Evolutionary conservation across 2,329 filamentous ascomycete genomes (phyloP).

Genomic region (Seiridium unicorne): DNA sequence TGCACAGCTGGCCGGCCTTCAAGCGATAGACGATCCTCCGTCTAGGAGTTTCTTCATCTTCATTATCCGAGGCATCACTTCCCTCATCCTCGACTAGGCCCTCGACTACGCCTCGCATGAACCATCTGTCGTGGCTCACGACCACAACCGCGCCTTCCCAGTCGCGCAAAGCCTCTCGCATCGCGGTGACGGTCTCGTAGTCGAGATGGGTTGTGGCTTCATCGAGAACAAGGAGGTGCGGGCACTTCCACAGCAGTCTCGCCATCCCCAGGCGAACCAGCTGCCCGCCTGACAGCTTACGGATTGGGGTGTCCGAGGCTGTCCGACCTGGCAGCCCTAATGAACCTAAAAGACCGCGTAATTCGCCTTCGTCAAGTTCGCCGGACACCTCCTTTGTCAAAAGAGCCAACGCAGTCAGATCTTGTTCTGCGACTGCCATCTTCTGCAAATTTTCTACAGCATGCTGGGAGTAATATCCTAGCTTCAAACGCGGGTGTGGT

Average conservation of each 20-base stretch:
- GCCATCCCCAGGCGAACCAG: conserved; percentile 66
- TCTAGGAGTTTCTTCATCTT: conserved; percentile 39
- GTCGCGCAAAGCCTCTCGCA: conserved; percentile 62
- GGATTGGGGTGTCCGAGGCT: conserved; percentile 71
- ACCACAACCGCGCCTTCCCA: conserved; percentile 76
- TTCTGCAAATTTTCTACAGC: conserved; percentile 68
- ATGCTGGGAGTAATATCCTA: conserved; percentile 80
- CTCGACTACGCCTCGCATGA: conserved; percentile 72
- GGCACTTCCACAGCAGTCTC: conserved; percentile 63
- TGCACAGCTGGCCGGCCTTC: conserved; percentile 53
- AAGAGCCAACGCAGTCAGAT: conserved; percentile 64
- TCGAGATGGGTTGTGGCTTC: conserved; percentile 86
- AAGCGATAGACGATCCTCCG: conserved; percentile 60
- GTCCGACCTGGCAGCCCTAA: conserved; percentile 69
- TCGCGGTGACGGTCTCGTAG: conserved; percentile 73
- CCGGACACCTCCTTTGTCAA: conserved; percentile 54
- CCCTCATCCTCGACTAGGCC: conserved; percentile 43
- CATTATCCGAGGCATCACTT: conserved; percentile 39
- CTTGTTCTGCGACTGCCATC: conserved; percentile 43
- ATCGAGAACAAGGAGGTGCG: conserved; percentile 74
- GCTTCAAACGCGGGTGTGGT: conserved; percentile 65
- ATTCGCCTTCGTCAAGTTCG: conserved; percentile 62
- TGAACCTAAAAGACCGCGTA: conserved; percentile 64
- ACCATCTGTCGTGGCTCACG: conserved; percentile 81
- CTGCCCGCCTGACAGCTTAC: conserved; percentile 77